Conservation (phyloP, 2,329 filamentous ascomycete genomes). For the Onygenales sp. region DNA sequence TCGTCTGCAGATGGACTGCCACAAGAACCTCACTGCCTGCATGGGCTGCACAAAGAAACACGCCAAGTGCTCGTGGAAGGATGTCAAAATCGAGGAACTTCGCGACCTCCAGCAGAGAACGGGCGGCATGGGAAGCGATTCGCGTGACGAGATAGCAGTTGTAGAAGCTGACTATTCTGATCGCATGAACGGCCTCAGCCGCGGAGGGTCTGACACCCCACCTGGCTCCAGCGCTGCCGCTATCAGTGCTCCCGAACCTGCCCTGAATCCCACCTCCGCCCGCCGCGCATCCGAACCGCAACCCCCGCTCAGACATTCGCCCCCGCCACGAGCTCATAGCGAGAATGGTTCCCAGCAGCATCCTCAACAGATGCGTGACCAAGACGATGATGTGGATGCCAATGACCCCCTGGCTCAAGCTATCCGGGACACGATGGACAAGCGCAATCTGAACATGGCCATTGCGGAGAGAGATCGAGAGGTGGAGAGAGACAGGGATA, state of each 20-base stretch:
- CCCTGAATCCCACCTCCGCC: slow-evolving; percentile 1
- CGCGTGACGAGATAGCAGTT: background rate
- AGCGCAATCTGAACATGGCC: slow-evolving; percentile 15
- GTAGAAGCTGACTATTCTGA: too few relatives aligned
- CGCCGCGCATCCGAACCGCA: slow-evolving; percentile 16
- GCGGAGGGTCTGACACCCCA: background rate
- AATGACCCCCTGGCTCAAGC: slow-evolving; percentile 33
- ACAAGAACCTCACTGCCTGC: slow-evolving; percentile 80
- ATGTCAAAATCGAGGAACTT: slow-evolving; percentile 64
- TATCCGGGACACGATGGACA: slow-evolving; percentile 33
- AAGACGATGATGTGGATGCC: slow-evolving; percentile 24
- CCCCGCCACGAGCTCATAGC: slow-evolving; percentile 28
- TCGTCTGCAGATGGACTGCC: slow-evolving; percentile 67
- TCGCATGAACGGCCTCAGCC: background rate
- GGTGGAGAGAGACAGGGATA: background rate
- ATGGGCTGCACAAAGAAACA: slow-evolving; percentile 85
- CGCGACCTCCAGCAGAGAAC: slow-evolving; percentile 13
- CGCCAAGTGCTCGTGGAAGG: slow-evolving; percentile 77
- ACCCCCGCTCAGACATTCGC: slow-evolving; percentile 14
- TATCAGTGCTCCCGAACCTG: background rate
- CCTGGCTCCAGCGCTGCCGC: background rate
- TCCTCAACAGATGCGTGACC: slow-evolving; percentile 15
- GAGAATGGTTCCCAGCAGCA: slow-evolving; percentile 16
- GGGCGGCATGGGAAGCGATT: background rate
- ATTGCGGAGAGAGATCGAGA: background rate